Conservation (phyloP, 768 basidiomycete species). For the Collybia sordida region DNA sequence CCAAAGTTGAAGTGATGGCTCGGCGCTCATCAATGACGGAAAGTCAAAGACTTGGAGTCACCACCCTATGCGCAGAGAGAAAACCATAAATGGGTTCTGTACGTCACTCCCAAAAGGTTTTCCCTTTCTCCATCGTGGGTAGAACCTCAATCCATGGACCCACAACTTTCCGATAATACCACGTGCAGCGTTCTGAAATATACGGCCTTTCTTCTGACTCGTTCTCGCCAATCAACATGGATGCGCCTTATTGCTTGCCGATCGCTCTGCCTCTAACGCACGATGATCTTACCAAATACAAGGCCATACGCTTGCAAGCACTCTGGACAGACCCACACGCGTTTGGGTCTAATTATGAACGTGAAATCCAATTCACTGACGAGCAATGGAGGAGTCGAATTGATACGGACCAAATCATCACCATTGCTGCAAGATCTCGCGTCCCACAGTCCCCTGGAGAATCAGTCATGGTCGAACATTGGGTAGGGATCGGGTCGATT, state of each 20-base stretch:
- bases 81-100: no score
- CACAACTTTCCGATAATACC: no score
- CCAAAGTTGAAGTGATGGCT: no score
- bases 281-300: slow-evolving; percentile 17
- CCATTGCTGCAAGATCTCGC: background rate
- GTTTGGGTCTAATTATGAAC: slow-evolving; percentile 24
- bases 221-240: background rate
- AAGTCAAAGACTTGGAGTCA: no score
- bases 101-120: no score
- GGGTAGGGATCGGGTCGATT: slow-evolving; percentile 1
- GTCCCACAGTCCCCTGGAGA: background rate
- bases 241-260: slow-evolving; percentile 7
- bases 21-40: no score
- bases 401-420: slow-evolving; percentile 5
- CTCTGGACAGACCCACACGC: slow-evolving; percentile 27
- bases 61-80: no score
- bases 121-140: no score
- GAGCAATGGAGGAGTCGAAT: slow-evolving; percentile 24
- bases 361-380: slow-evolving; percentile 19
- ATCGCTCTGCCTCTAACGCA: slow-evolving; percentile 20
- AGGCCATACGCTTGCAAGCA: slow-evolving; percentile 21
- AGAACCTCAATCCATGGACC: no score
- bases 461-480: background rate
- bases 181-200: no score
- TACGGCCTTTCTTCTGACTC: no score